Evolutionary conservation across 2,329 filamentous ascomycete genomes (phyloP), one percentile per base, ranked within the genome.

Genomic region (Claviceps spartinae): DNA sequence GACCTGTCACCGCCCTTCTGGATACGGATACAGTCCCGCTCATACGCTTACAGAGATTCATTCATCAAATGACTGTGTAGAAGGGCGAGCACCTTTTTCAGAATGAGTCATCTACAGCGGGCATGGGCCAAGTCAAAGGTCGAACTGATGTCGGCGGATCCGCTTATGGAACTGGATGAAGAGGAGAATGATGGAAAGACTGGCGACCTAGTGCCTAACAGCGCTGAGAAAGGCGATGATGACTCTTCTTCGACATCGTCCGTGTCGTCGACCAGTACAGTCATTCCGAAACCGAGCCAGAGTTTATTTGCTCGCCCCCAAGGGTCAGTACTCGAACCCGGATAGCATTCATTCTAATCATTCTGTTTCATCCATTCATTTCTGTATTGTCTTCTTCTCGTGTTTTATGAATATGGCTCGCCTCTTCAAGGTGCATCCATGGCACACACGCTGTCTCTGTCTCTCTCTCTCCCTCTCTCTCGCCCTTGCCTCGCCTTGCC

Each of bases 241-340:
- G 83, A 86, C 64, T 86, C 82, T 14, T 86, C 82, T 1, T 85
- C 81, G 8, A 79, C 86, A 14, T 95, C 69, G 0, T 95, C 89
- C n/a, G 83, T 88, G 40, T 95, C 90, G 3, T 96, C 90, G 1
- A 88, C 89, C 3, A 89, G 90, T 26, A 97, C 91, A n/a, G 78
- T 97, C 55, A 84, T 88, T 56, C 88, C 90, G 1, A 86, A 86
- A 4, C 79, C 81, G 6, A 84, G 79, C 58, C 80, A 83, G 59
- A 83, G 83, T 56, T 72, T 89, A 42, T 88, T 89, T 69, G 84
- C 84, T 53, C 77, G 83, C 58, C 81, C 83, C 47, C 76, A 78
- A 69, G 77, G 81, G 84, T 86, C 72, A 46, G 52, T 44, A 24
- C 62, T 50, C 55, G 9, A 46, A 36, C 3, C 4, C 26, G 26